Evolutionary conservation across 1,139 yeast genomes (phyloP).

Genomic region (Scheffersomyces titani): DNA sequence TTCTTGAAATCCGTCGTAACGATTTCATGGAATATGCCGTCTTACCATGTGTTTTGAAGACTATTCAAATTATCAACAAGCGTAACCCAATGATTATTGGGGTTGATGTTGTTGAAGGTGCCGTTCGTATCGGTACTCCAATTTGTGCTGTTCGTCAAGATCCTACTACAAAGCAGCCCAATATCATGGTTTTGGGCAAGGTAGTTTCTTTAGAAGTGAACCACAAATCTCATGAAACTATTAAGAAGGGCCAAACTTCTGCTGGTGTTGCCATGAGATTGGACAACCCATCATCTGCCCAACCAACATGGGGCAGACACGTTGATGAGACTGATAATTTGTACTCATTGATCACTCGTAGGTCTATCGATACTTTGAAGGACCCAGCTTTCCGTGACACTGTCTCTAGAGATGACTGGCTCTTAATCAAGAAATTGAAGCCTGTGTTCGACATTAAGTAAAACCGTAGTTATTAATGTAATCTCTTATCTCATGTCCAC

Average conservation of each 20-base stretch:
- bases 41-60: conserved; percentile 93
- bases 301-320: conserved; percentile 99
- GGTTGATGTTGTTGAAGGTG: conserved; percentile 94
- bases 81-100: conserved; percentile 99
- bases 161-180: conserved; percentile 78
- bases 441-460: conserved; percentile 79
- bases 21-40: conserved; percentile 88
- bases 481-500: background rate
- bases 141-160: conserved; percentile 91
- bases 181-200: conserved; percentile 74
- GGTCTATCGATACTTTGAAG: conserved; percentile 93
- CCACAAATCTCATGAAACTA: conserved; percentile 77
- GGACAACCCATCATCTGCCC: conserved; percentile 88
- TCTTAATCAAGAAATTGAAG: conserved; percentile 84
- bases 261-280: conserved; percentile 99
- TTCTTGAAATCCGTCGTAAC: conserved; percentile 86
- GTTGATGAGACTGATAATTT: conserved; percentile 89
- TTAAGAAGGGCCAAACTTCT: conserved; percentile 91
- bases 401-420: conserved; percentile 94
- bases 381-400: conserved; percentile 96
- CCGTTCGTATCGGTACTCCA: conserved; percentile 89
- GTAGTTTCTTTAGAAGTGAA: conserved; percentile 91
- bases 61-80: conserved; percentile 94
- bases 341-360: conserved; percentile 85
- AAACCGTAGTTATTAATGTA: background rate